phyloP scores from a whole-genome alignment of 345 rosid species.

The Lepidium aucheri region DNA sequence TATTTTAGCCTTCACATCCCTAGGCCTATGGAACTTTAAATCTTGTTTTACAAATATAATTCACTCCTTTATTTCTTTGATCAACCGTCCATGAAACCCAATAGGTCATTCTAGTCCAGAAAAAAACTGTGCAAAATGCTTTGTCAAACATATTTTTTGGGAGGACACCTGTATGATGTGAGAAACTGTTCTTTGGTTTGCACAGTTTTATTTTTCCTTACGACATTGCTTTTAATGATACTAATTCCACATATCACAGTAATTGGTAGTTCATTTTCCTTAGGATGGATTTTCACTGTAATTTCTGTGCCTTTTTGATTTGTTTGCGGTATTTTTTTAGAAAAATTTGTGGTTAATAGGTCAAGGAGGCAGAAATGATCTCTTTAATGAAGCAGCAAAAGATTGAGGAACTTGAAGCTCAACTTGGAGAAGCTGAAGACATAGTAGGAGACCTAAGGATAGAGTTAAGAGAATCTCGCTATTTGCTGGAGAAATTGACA shows the following conservation, averaged over 20 bases:
- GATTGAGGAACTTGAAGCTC: conserved; percentile 89
- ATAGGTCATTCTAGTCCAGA: background rate
- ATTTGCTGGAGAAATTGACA: conserved; percentile 42
- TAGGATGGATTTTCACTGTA: background rate
- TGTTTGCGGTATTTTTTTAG: background rate
- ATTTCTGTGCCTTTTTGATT: background rate
- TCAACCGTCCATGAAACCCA: background rate
- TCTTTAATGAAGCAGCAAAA: conserved; percentile 43
- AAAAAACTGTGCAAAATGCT: background rate
- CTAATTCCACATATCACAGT: background rate
- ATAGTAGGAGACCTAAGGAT: conserved; percentile 73
- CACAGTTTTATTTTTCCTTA: background rate
- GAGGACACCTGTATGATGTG: background rate
- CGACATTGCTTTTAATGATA: background rate
- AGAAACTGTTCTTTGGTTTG: background rate
- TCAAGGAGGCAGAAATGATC: conserved; percentile 54
- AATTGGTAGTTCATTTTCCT: background rate
- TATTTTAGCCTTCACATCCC: background rate
- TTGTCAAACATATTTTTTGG: background rate
- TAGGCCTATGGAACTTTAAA: background rate
- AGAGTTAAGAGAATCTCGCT: conserved; percentile 61
- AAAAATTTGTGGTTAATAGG: conserved; percentile 31
- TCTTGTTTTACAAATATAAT: background rate
- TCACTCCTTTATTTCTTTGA: background rate
- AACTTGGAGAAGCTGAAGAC: conserved; percentile 83